phyloP scores from a whole-genome alignment of 1,139 yeast species.

The Pichia norvegensis region DNA sequence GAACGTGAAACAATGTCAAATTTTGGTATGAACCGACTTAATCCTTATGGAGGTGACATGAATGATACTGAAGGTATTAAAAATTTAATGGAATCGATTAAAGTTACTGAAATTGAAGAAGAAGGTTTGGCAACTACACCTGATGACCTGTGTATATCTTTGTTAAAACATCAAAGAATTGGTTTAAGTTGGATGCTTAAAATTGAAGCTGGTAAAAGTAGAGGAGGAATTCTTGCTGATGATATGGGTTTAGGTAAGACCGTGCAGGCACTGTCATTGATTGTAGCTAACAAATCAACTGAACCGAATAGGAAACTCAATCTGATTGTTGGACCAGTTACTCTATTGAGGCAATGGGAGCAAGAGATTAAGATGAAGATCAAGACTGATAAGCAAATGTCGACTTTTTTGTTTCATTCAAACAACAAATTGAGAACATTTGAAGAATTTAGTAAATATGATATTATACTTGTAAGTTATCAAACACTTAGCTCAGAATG shows the following conservation, averaged over 20 bases:
- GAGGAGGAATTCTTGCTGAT: conserved; percentile 84
- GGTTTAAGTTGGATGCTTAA: conserved; percentile 78
- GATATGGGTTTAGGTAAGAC: conserved; percentile 96
- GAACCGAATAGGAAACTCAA: conserved; percentile 41
- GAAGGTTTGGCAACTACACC: conserved; percentile 65
- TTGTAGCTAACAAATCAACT: conserved; percentile 45
- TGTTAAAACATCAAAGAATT: conserved; percentile 76
- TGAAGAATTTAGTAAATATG: conserved; percentile 45
- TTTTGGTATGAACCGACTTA: background rate
- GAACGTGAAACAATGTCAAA: background rate
- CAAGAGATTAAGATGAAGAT: conserved; percentile 62
- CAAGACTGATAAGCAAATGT: conserved; percentile 39
- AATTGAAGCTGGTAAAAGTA: conserved; percentile 49
- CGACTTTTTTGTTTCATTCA: conserved; percentile 58
- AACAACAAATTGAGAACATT: conserved; percentile 35
- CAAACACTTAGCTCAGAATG: conserved; percentile 63
- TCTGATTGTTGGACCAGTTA: conserved; percentile 79
- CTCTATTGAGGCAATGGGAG: conserved; percentile 77
- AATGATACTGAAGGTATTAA: conserved; percentile 39
- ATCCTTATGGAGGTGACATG: conserved; percentile 3
- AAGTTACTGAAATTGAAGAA: conserved; percentile 44
- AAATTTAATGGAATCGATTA: conserved; percentile 56
- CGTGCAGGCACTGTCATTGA: conserved; percentile 67
- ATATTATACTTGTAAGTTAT: conserved; percentile 75
- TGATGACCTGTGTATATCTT: conserved; percentile 50